Evolutionary conservation across 2,329 filamentous ascomycete species (phyloP).

Genomic region (Penicillium palitans): DNA sequence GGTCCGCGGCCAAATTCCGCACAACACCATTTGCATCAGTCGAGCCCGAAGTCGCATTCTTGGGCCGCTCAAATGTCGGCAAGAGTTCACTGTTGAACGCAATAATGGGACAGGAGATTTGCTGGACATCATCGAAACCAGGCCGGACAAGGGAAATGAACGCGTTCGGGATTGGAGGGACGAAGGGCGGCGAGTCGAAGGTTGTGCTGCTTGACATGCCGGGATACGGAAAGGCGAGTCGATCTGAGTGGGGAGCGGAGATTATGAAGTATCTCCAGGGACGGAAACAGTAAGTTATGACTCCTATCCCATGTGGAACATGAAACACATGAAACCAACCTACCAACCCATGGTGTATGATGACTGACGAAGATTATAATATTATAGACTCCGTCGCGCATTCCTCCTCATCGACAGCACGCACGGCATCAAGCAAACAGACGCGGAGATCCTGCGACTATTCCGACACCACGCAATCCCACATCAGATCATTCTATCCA

Average conservation of each 20-base stretch:
- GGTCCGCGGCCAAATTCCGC: constrained; percentile 62
- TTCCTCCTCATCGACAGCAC: constrained; percentile 66
- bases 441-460: constrained; percentile 57
- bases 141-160: constrained; percentile 67
- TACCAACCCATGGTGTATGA: not conserved
- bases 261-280: constrained; percentile 67
- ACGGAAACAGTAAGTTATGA: constrained; percentile 56
- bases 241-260: constrained; percentile 63
- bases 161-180: constrained; percentile 61
- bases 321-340: not conserved
- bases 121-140: constrained; percentile 59
- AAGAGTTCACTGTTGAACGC: constrained; percentile 68
- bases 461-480: constrained; percentile 59
- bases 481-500: constrained; percentile 67
- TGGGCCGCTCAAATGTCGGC: constrained; percentile 70
- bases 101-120: constrained; percentile 54
- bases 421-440: constrained; percentile 64
- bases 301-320: not conserved
- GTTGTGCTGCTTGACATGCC: constrained; percentile 69
- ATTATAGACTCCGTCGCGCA: constrained; percentile 54
- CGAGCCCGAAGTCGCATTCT: constrained; percentile 64
- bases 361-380: not conserved
- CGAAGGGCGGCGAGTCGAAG: constrained; percentile 45
- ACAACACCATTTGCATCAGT: constrained; percentile 54
- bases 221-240: constrained; percentile 65